A percentile compares a stretch with the other conserved stretches of the same genome.
Evolutionary conservation across 176 grass and related monocot genomes (phyloP).

Genomic region (Aegilops tauschii): DNA sequence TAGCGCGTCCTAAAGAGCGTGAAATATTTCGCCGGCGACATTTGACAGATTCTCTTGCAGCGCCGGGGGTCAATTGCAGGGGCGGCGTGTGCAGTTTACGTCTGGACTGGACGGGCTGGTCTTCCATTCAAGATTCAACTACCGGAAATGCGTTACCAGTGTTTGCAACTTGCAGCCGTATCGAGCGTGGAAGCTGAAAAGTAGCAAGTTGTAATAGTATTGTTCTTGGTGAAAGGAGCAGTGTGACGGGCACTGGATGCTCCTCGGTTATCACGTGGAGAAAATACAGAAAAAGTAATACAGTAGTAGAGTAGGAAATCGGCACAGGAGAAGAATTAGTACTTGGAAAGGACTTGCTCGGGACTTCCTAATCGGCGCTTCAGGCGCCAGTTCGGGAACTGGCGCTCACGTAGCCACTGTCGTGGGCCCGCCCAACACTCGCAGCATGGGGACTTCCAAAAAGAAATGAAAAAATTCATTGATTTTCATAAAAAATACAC

Average conservation of each 20-base stretch:
- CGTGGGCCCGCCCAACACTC: too few relatives aligned
- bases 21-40: not conserved
- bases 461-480: too few relatives aligned
- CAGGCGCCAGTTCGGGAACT: too few relatives aligned
- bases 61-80: constrained; percentile 27
- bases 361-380: too few relatives aligned
- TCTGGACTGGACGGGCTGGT: not conserved
- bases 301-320: too few relatives aligned
- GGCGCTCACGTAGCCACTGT: too few relatives aligned
- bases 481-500: too few relatives aligned
- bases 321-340: not conserved
- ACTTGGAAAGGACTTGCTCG: too few relatives aligned
- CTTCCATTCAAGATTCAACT: not conserved
- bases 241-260: not conserved
- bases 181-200: not conserved
- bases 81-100: not conserved
- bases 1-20: not conserved
- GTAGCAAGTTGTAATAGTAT: not conserved
- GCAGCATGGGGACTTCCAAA: too few relatives aligned
- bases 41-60: not conserved
- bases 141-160: too few relatives aligned
- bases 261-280: not conserved
- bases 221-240: not conserved
- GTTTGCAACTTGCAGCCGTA: not conserved
- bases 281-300: not conserved